Evolutionary conservation across 805 yeast species (phyloP).

Genomic region (Ogataea trehaloabstinens): DNA sequence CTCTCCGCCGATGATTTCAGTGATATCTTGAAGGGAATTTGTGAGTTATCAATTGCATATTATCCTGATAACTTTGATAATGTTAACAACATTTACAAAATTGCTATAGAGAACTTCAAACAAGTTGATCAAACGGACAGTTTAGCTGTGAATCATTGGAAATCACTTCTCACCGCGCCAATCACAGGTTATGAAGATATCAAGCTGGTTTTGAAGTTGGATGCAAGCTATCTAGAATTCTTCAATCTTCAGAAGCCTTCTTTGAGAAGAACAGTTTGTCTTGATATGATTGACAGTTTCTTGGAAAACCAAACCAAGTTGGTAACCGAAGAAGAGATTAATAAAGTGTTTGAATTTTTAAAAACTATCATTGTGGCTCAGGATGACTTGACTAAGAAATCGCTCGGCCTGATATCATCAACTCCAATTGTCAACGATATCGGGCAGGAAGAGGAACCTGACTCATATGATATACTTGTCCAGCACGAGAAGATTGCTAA

Average conservation of each 20-base stretch:
- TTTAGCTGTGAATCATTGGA: slow-evolving; percentile 26
- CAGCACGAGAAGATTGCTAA: slow-evolving; percentile 67
- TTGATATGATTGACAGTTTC: slow-evolving; percentile 59
- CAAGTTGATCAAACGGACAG: slow-evolving; percentile 21
- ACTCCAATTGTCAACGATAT: slow-evolving; percentile 28
- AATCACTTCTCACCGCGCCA: slow-evolving; percentile 47
- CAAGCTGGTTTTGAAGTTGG: slow-evolving; percentile 33
- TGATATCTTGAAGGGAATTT: slow-evolving; percentile 61
- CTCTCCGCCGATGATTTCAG: slow-evolving; percentile 67
- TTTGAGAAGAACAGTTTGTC: slow-evolving; percentile 57
- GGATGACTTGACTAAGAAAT: slow-evolving; percentile 32
- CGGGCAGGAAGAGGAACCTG: slow-evolving; percentile 23
- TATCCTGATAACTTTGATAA: slow-evolving; percentile 61
- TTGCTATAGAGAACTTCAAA: slow-evolving; percentile 41
- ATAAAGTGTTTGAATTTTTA: slow-evolving; percentile 58
- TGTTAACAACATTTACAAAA: slow-evolving; percentile 59
- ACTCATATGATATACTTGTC: slow-evolving; percentile 36
- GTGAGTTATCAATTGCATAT: slow-evolving; percentile 61
- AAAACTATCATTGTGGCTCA: slow-evolving; percentile 45
- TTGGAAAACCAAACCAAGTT: slow-evolving; percentile 39
- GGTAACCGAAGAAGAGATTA: slow-evolving; percentile 47
- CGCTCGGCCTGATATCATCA: slow-evolving; percentile 34
- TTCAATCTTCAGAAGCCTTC: slow-evolving; percentile 49
- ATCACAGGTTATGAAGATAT: slow-evolving; percentile 41
- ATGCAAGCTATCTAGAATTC: slow-evolving; percentile 52